Evolutionary conservation across 2,329 filamentous ascomycete genomes (phyloP), one percentile per base, ranked within the genome.

Genomic region (Phaeophleospora eucalypticola): DNA sequence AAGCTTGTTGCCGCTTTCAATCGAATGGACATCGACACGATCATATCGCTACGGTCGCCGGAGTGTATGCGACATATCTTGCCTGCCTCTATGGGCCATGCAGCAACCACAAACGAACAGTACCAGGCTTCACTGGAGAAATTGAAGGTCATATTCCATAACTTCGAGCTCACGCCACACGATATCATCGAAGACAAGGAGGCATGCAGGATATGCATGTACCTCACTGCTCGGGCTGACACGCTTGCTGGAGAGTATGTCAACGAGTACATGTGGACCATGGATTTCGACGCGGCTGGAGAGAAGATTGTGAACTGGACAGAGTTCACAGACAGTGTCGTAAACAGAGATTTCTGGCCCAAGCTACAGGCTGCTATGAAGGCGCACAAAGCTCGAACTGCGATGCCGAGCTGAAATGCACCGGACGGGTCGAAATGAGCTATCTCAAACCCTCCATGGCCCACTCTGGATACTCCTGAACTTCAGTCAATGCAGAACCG

Each of bases 1-100:
- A 48, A 53, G 8, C 41, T 67, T 16, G 55, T 65, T 38, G 48
- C 45, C n/a, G 61, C 65, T 32, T 65, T 66, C 53, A 65, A 65
- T 52, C 39, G 46, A 9, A 60, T 62, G 53, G 60, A 65, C 51
- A 54, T 58, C 41, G 43, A 52, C 29, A 43, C 54, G 19, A 65
- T 67, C 40, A 53, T 66, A 36, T 51, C 59, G 33, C 43, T 57
- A 16, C 61, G 64, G 39, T 54, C 57, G 12, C 53, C 61, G 12
- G 43, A 53, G 16, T 65, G 64, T 48, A 34, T 56, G 15, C 60
- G 62, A 38, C 24, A 53, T 33, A 54, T 67, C 49, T 57, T 62
- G n/a, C 64, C 64, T 4, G 40, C 51, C 7, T 60, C 60, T 3
- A 55, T 66, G 34, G 49, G 52, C 3, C 53, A 55, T 36, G 19